phyloP scores from a whole-genome alignment of 768 basidiomycete species.

The Hebeloma cylindrosporum region DNA sequence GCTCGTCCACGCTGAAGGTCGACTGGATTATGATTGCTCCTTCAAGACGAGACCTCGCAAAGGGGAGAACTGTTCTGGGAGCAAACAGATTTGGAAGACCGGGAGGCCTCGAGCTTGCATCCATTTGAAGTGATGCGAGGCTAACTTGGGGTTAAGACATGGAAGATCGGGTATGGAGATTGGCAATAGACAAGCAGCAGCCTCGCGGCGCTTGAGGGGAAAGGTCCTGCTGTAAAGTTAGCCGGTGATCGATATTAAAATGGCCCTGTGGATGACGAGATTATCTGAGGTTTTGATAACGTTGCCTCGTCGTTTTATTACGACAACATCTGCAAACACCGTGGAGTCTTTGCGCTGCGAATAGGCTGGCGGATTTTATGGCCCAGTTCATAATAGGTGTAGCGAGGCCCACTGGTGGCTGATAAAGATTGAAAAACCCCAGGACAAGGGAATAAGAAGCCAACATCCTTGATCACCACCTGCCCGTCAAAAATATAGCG shows the following conservation, averaged over 20 bases:
- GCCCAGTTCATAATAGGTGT: too few species aligned
- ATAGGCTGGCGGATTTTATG: too few species aligned
- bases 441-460: neutral
- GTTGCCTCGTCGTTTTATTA: too few species aligned
- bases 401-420: too few species aligned
- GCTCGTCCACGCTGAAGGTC: too few species aligned
- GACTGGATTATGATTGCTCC: too few species aligned
- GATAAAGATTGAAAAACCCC: neutral
- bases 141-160: conserved; percentile 3
- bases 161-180: conserved; percentile 23
- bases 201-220: conserved; percentile 18
- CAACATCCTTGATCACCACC: conserved; percentile 7
- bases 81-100: conserved; percentile 7
- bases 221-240: conserved; percentile 11
- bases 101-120: conserved; percentile 8
- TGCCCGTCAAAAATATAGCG: conserved; percentile 13
- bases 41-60: too few species aligned
- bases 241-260: conserved; percentile 13
- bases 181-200: conserved; percentile 10
- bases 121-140: neutral
- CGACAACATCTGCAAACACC: too few species aligned
- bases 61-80: too few species aligned
- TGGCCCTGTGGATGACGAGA: conserved; percentile 1
- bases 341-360: too few species aligned
- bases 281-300: too few species aligned